These are phyloP conservation scores for Tremellales sp. DNA, from an alignment of 1,284 basidiomycete species.

Conservation along the genomic window DNA sequence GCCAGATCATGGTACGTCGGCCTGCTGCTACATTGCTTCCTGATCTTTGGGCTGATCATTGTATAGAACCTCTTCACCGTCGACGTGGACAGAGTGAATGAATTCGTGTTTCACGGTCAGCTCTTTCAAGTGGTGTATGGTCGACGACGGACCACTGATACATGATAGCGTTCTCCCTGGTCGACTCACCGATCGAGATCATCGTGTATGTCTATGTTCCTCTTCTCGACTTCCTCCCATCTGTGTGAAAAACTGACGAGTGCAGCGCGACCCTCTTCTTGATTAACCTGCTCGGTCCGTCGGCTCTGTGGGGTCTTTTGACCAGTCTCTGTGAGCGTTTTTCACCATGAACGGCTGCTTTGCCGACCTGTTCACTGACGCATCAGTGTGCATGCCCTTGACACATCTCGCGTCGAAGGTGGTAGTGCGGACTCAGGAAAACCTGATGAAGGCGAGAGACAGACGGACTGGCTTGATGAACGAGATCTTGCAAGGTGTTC, in stretches of 20 bases:
- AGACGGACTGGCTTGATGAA: conserved; percentile 89
- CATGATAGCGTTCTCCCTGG: conserved; percentile 28
- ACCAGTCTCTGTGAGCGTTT: conserved; percentile 58
- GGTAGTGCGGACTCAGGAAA: conserved; percentile 77
- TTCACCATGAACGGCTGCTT: background rate
- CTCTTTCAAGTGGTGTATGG: conserved; percentile 8
- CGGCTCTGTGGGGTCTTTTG: conserved; percentile 69
- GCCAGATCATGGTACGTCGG: conserved; percentile 69
- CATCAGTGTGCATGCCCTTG: conserved; percentile 68
- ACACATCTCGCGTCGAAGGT: conserved; percentile 83
- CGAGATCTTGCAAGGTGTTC: conserved; percentile 81
- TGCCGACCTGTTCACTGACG: background rate
- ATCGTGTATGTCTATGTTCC: conserved; percentile 53
- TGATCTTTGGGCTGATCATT: background rate
- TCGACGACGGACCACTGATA: no score
- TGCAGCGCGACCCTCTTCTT: conserved; percentile 63
- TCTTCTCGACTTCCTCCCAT: background rate
- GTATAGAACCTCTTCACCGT: conserved; percentile 58
- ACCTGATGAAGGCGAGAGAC: conserved; percentile 86
- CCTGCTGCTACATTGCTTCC: background rate
- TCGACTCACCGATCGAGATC: conserved; percentile 83
- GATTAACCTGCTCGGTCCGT: conserved; percentile 69
- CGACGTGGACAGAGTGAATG: conserved; percentile 82
- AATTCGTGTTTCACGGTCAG: conserved; percentile 67
- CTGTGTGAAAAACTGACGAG: background rate